Conservation (phyloP, 2,329 filamentous ascomycete genomes). For the Nemania bipapillata region DNA sequence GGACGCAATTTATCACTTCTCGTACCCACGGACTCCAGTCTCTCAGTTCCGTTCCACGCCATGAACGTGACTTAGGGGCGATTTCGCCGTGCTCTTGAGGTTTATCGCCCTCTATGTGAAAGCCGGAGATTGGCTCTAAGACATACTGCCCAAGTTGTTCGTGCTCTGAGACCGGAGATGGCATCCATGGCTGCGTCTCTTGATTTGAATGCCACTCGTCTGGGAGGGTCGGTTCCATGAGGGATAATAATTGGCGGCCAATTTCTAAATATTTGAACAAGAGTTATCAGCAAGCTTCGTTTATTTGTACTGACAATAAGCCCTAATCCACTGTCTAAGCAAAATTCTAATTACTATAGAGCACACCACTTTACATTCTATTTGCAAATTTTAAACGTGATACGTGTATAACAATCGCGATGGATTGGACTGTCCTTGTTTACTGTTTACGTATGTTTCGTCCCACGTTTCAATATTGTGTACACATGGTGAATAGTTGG, state of each 20-base stretch:
- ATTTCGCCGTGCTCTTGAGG: neutral
- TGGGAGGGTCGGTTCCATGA: conserved; percentile 5
- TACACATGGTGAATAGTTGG: too few relatives aligned
- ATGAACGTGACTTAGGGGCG: neutral
- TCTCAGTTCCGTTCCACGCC: neutral
- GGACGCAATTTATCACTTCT: conserved; percentile 24
- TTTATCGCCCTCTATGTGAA: neutral
- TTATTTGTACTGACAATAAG: neutral
- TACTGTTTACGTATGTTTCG: neutral
- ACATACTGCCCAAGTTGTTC: conserved; percentile 7
- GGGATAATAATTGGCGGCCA: neutral
- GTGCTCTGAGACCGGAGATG: conserved; percentile 12
- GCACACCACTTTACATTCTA: too few relatives aligned
- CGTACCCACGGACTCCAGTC: conserved; percentile 24
- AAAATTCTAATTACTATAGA: too few relatives aligned
- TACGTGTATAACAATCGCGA: neutral
- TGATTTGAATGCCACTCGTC: neutral
- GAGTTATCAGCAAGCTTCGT: neutral
- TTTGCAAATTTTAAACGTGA: neutral
- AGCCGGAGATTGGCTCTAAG: neutral
- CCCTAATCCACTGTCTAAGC: too few relatives aligned
- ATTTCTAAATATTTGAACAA: neutral
- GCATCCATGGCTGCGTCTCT: conserved; percentile 4
- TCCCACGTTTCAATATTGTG: neutral
- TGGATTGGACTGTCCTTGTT: neutral